Evolutionary conservation across 257 asterid genomes (phyloP), one percentile per base, ranked within the genome.

Genomic region (Avicennia marina): DNA sequence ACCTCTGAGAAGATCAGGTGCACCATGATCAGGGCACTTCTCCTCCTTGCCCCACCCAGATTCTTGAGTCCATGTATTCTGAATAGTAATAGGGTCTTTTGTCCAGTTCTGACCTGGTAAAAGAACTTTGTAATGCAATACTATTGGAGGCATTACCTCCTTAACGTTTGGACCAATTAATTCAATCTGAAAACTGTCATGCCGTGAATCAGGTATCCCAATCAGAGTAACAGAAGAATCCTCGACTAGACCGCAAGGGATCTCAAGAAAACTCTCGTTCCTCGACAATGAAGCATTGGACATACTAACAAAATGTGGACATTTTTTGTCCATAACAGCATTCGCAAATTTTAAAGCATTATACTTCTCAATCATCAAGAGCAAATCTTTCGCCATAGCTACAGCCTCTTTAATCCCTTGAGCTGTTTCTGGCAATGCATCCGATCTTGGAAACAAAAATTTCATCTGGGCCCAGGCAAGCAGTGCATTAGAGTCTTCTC

Each of bases 211-310:
- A 22, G 98, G 97, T 41, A 80, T 72, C 60, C 97, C 97, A 36
- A 91, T 85, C 52, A 91, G 78, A 38, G 94, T 81, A 78, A 88
- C 74, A 41, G 97, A 83, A 17, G 97, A 91, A 62, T 74, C 98
- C 70, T 80, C 87, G 11, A 88, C 82, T 22, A 91, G 70, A 57
- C 98, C 98, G 69, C 97, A 91, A 1, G 98, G 98, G 56, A 85
- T 78, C 55, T 69, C 74, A 15, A 88, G 68, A 62, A 56, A 62
- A 55, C 67, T 60, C 53, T 62, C 70, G 31, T 63, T 73, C 74
- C 53, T 58, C 52, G 12, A 61, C 33, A 38, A 47, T 2, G 74
- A 33, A 13, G 54, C 55, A 72, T 68, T 77, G 53, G 57, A 52
- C 4, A 72, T 63, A 34, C 58, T 75, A 19, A 88, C 90, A 59